These are phyloP conservation scores for Endoconidiophora laricicola DNA, from an alignment of 2,329 filamentous ascomycete species.

Conservation along the genomic window DNA sequence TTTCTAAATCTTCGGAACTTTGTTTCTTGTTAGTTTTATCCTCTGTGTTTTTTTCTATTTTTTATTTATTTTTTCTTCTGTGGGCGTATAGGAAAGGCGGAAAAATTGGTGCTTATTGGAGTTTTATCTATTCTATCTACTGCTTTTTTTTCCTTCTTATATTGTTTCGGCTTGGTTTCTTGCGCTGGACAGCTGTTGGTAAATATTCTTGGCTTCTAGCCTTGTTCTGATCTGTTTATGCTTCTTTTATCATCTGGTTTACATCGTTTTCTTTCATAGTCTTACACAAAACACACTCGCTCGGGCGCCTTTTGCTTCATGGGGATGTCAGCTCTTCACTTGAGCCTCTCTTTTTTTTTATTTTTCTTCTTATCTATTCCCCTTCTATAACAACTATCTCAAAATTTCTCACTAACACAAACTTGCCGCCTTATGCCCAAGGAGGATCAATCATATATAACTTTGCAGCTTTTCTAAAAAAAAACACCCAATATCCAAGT, in stretches of 20 bases:
- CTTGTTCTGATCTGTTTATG: background rate
- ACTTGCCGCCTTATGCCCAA: slow-evolving; percentile 7
- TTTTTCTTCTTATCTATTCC: no score
- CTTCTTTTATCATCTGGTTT: background rate
- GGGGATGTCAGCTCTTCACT: background rate
- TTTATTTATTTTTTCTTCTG: background rate
- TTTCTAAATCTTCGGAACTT: slow-evolving; percentile 5
- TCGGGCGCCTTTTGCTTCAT: no score
- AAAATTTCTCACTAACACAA: no score
- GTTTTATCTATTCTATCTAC: background rate
- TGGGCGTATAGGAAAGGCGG: no score
- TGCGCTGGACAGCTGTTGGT: no score
- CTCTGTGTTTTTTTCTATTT: background rate
- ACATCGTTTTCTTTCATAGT: background rate
- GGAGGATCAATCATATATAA: background rate
- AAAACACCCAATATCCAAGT: background rate
- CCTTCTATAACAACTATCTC: no score
- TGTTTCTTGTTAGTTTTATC: slow-evolving; percentile 3
- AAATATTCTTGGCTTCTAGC: background rate
- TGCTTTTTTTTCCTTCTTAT: background rate
- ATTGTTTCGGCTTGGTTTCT: background rate
- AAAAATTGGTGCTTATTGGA: no score
- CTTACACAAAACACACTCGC: no score
- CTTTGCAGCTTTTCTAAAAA: background rate
- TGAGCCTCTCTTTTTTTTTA: background rate